phyloP scores from a whole-genome alignment of 352 stramenopile species.

The Peronospora belbahrii region DNA sequence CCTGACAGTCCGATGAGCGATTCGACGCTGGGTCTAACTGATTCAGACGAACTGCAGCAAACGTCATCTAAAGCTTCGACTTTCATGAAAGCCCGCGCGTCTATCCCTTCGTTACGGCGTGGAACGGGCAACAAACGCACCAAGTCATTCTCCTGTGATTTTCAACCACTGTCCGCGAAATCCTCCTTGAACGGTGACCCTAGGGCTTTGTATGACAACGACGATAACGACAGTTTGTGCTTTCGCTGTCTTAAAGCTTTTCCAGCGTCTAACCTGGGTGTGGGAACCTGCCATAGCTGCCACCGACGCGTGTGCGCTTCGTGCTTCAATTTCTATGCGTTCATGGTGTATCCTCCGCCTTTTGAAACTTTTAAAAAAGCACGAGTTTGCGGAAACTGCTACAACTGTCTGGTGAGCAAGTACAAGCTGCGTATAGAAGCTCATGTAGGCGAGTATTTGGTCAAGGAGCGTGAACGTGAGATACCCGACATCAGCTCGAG shows the following conservation, averaged over 20 bases:
- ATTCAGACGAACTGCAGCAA: conserved; percentile 18
- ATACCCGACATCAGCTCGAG: conserved; percentile 14
- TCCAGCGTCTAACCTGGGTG: conserved; percentile 10
- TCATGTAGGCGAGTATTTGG: conserved; percentile 65
- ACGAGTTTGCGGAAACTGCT: conserved; percentile 61
- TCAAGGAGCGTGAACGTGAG: conserved; percentile 36
- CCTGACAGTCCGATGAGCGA: conserved; percentile 23
- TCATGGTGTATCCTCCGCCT: conserved; percentile 61
- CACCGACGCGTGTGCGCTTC: conserved; percentile 53
- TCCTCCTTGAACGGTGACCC: conserved; percentile 21
- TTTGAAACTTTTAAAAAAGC: conserved; percentile 53
- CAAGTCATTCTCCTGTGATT: conserved; percentile 13
- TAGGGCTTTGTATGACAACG: conserved; percentile 27
- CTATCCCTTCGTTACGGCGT: conserved; percentile 27
- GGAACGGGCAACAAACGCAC: conserved; percentile 18
- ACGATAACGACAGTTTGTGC: conserved; percentile 42
- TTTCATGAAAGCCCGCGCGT: conserved; percentile 25
- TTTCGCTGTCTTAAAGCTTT: conserved; percentile 52
- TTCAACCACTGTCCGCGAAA: conserved; percentile 7
- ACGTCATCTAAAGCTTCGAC: conserved; percentile 13
- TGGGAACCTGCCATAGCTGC: conserved; percentile 43
- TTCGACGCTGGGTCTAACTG: conserved; percentile 11
- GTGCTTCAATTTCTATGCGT: conserved; percentile 55
- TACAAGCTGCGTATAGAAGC: conserved; percentile 64
- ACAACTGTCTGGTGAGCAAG: conserved; percentile 47